Percentiles rank a stretch among this genome's conserved stretches.
Evolutionary conservation across 352 stramenopile species (phyloP).

Genomic region (Globisporangium lucens): DNA sequence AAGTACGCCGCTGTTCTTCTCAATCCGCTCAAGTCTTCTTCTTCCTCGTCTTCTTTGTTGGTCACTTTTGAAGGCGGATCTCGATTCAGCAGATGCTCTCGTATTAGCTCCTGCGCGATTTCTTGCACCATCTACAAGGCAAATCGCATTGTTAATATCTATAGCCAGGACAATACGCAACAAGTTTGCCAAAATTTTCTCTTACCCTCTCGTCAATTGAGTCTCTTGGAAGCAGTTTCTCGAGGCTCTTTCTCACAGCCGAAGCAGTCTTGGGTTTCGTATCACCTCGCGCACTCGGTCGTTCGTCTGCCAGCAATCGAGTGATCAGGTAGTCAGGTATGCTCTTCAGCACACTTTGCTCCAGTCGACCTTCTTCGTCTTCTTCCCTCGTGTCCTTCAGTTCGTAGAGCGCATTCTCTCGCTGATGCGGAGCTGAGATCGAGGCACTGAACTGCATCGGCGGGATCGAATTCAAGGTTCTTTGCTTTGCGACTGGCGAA

Average conservation of each 20-base stretch:
- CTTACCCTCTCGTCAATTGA: slow-evolving; percentile 28
- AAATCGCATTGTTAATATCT: background rate
- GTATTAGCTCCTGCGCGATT: slow-evolving; percentile 38
- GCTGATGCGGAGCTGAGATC: background rate
- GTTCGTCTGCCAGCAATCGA: slow-evolving; percentile 20
- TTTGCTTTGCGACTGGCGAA: background rate
- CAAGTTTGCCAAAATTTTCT: background rate
- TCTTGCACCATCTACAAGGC: slow-evolving; percentile 21
- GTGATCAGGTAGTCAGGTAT: slow-evolving; percentile 25
- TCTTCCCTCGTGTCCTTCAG: background rate
- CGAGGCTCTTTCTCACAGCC: slow-evolving; percentile 32
- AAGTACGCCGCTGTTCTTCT: slow-evolving; percentile 37
- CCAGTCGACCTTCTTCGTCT: slow-evolving; percentile 18
- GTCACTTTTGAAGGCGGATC: background rate
- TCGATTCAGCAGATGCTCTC: slow-evolving; percentile 20
- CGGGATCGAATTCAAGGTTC: background rate
- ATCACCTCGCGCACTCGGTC: background rate
- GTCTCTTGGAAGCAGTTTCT: slow-evolving; percentile 26
- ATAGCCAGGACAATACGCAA: too few species aligned
- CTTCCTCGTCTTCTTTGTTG: background rate
- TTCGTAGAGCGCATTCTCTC: slow-evolving; percentile 1
- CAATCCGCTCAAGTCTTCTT: slow-evolving; percentile 33
- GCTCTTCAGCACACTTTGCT: slow-evolving; percentile 21
- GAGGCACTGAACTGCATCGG: background rate
- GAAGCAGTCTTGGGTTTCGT: background rate